Conservation (phyloP, 2,329 filamentous ascomycete species). For the Phialocephala subalpina region DNA sequence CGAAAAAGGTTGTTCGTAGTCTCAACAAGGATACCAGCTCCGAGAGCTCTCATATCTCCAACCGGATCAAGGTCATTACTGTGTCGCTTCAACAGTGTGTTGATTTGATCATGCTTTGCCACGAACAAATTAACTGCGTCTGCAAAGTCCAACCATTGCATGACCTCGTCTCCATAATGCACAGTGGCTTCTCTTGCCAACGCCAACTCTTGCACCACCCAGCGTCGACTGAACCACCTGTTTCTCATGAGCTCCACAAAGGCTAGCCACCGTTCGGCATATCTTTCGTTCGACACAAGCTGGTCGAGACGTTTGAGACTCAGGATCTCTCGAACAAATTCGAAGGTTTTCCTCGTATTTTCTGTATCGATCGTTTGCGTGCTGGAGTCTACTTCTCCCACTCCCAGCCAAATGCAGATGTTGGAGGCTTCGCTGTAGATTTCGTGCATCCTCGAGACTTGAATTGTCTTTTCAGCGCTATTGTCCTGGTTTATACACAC, state of each 20-base stretch:
- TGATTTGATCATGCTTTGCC: constrained; percentile 31
- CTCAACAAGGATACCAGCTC: constrained; percentile 30
- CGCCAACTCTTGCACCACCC: constrained; percentile 50
- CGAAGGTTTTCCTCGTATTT: neutral
- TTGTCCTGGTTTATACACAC: constrained; percentile 30
- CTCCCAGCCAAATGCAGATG: constrained; percentile 28
- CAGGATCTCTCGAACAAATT: constrained; percentile 15
- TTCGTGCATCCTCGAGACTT: constrained; percentile 26
- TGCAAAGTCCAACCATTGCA: constrained; percentile 48
- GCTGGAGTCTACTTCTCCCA: neutral
- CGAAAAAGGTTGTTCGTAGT: constrained; percentile 30
- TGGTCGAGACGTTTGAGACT: constrained; percentile 9
- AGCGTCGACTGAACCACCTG: constrained; percentile 48
- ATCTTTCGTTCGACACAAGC: constrained; percentile 45
- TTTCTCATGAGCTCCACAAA: constrained; percentile 12
- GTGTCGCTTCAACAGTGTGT: constrained; percentile 30
- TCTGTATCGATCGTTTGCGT: constrained; percentile 13
- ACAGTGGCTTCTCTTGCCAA: constrained; percentile 45
- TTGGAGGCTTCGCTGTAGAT: constrained; percentile 22
- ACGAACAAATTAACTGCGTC: constrained; percentile 35
- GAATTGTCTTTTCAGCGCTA: constrained; percentile 12
- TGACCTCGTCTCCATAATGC: constrained; percentile 45
- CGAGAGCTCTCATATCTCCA: constrained; percentile 24
- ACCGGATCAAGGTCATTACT: constrained; percentile 2
- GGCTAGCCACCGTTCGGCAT: constrained; percentile 46